These are phyloP conservation scores for Zymoseptoria ardabiliae DNA, from an alignment of 2,329 filamentous ascomycete species.

Conservation along the genomic window DNA sequence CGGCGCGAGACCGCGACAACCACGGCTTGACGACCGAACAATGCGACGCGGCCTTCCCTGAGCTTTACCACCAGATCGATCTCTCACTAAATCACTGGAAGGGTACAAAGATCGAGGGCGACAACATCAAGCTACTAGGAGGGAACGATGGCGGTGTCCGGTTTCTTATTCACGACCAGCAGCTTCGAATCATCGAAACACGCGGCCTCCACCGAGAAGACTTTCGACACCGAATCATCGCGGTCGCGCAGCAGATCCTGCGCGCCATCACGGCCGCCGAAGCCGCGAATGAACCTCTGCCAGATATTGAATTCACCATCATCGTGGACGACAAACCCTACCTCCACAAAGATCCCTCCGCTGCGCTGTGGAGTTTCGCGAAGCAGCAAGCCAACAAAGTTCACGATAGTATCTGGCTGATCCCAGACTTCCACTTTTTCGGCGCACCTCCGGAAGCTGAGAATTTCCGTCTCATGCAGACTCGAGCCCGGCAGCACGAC, in stretches of 20 bases:
- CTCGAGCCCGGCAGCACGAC: constrained; percentile 17
- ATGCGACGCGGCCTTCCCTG: constrained; percentile 27
- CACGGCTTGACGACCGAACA: constrained; percentile 24
- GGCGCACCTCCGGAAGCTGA: constrained; percentile 15
- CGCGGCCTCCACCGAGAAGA: constrained; percentile 19
- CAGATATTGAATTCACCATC: constrained; percentile 16
- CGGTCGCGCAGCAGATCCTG: constrained; percentile 22
- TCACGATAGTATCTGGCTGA: constrained; percentile 16
- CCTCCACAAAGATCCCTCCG: constrained; percentile 3
- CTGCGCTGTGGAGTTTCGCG: constrained; percentile 11
- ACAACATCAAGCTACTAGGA: constrained; percentile 24
- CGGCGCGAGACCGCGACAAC: constrained; percentile 21
- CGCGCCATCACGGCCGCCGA: constrained; percentile 15
- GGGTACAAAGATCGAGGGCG: constrained; percentile 5
- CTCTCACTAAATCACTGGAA: constrained; percentile 18
- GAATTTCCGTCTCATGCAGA: constrained; percentile 13
- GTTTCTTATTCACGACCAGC: constrained; percentile 14
- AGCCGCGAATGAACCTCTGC: constrained; percentile 12
- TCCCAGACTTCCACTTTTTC: constrained; percentile 19
- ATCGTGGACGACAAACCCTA: constrained; percentile 16
- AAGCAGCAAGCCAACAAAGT: constrained; percentile 13
- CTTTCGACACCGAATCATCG: constrained; percentile 23
- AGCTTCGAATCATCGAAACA: constrained; percentile 15
- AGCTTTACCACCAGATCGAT: constrained; percentile 27
- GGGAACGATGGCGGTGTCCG: constrained; percentile 31